Percentiles rank a stretch among this genome's conserved stretches.
Conservation (phyloP, 1,284 basidiomycete genomes). For the Athelia sp. region DNA sequence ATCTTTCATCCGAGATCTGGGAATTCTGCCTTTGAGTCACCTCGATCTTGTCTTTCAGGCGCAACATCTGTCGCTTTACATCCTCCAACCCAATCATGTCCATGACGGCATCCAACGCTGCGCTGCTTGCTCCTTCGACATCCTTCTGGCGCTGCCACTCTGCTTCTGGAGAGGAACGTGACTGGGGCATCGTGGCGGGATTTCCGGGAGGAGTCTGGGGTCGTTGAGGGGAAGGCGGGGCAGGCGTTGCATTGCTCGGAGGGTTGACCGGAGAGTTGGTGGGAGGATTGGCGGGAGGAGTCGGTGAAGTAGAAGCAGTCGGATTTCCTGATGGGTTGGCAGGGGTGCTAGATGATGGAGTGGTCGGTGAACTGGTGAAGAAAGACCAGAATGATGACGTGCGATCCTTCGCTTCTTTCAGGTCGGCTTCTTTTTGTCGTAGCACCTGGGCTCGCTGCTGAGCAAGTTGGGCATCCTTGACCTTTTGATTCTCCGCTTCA, state of each 20-base stretch:
- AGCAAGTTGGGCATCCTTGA: constrained; percentile 19
- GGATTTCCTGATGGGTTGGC: background rate
- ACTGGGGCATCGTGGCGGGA: background rate
- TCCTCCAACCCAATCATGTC: constrained; percentile 52
- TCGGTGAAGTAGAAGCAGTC: background rate
- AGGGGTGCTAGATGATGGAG: background rate
- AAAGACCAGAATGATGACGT: background rate
- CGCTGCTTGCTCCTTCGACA: constrained; percentile 38
- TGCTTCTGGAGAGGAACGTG: constrained; percentile 15
- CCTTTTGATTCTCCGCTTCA: constrained; percentile 16
- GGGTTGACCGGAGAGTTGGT: background rate
- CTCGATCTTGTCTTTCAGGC: constrained; percentile 49
- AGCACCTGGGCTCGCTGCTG: constrained; percentile 22
- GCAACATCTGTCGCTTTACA: constrained; percentile 46
- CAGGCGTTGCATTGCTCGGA: background rate
- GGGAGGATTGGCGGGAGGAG: background rate
- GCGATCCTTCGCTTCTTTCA: constrained; percentile 17
- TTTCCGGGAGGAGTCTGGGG: background rate
- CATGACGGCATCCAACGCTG: constrained; percentile 50
- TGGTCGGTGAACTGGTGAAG: background rate
- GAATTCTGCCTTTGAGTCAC: constrained; percentile 37
- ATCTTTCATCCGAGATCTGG: constrained; percentile 43
- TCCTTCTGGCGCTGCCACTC: constrained; percentile 49
- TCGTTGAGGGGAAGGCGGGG: background rate
- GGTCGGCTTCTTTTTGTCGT: constrained; percentile 27